A percentile compares a stretch with the other conserved stretches of the same genome.
Evolutionary conservation across 306 rosid genomes (phyloP).

Genomic region (Heteromeles arbutifolia): DNA sequence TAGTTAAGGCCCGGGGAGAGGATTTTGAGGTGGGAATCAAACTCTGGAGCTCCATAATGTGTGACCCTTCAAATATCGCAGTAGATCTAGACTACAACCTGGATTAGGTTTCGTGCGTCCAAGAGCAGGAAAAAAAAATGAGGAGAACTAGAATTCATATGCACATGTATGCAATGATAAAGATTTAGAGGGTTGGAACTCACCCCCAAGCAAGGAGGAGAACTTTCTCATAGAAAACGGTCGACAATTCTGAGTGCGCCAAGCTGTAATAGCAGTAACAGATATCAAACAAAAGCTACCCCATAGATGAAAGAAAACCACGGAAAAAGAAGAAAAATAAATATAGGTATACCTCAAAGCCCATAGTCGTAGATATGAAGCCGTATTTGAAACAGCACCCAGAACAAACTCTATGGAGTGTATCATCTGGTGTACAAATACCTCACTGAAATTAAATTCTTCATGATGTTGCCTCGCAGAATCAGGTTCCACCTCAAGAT

Average conservation of each 20-base stretch:
- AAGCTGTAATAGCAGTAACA: constrained; percentile 55
- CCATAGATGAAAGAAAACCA: constrained; percentile 10
- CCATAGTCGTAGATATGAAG: constrained; percentile 99
- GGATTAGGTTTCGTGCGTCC: not conserved
- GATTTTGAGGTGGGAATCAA: not conserved
- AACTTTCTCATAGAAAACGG: constrained; percentile 97
- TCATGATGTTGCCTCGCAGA: constrained; percentile 81
- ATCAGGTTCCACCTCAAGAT: constrained; percentile 80
- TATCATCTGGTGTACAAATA: constrained; percentile 99
- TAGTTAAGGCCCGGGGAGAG: not conserved
- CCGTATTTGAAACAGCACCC: constrained; percentile 98
- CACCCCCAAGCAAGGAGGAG: constrained; percentile 98
- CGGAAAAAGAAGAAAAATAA: constrained; percentile 10
- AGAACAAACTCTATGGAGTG: constrained; percentile 95
- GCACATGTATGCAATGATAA: not conserved
- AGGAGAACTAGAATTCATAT: not conserved
- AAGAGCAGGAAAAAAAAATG: not conserved
- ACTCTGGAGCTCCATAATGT: not conserved
- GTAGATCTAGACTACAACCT: not conserved
- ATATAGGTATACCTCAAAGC: constrained; percentile 70
- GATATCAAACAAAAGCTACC: constrained; percentile 10
- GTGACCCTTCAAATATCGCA: not conserved
- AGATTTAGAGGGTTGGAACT: constrained; percentile 26
- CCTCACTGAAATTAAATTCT: constrained; percentile 90
- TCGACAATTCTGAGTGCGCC: constrained; percentile 97